A percentile compares a stretch with the other conserved stretches of the same genome.
Evolutionary conservation across 2,329 filamentous ascomycete species (phyloP).

Genomic region (Monosporascus sp.): DNA sequence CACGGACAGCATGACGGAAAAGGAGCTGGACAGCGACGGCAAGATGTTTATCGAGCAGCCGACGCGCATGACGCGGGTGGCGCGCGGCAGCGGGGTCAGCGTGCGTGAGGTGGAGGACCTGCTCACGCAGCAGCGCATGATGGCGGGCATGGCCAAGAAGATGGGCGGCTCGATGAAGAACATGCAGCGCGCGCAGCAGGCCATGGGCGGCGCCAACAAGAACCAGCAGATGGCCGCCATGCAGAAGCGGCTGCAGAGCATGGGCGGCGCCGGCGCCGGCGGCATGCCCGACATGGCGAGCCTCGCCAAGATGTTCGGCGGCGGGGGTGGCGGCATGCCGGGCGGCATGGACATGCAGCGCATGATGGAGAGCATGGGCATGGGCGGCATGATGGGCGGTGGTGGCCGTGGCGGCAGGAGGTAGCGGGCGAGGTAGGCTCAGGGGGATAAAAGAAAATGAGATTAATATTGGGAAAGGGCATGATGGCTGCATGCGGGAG

Average conservation of each 20-base stretch:
- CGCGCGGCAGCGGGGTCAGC: slow-evolving; percentile 81
- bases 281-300: slow-evolving; percentile 76
- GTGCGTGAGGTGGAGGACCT: slow-evolving; percentile 93
- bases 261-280: slow-evolving; percentile 69
- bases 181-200: slow-evolving; percentile 88
- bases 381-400: slow-evolving; percentile 50
- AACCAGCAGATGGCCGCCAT: slow-evolving; percentile 92
- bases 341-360: slow-evolving; percentile 72
- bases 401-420: slow-evolving; percentile 27
- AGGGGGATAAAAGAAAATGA: background rate
- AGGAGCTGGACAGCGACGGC: slow-evolving; percentile 91
- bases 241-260: slow-evolving; percentile 90
- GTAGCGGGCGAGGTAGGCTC: slow-evolving; percentile 6
- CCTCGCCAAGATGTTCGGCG: slow-evolving; percentile 88
- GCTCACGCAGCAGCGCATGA: slow-evolving; percentile 97
- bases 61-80: slow-evolving; percentile 85
- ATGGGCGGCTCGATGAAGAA: slow-evolving; percentile 98
- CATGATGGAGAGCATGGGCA: slow-evolving; percentile 70
- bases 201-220: slow-evolving; percentile 87
- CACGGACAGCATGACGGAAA: slow-evolving; percentile 95
- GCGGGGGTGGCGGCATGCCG: slow-evolving; percentile 64
- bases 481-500: background rate
- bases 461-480: background rate
- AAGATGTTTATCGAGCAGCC: slow-evolving; percentile 92
- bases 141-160: slow-evolving; percentile 98